Conservation (phyloP, 306 rosid genomes). For the Clitoria ternatea region DNA sequence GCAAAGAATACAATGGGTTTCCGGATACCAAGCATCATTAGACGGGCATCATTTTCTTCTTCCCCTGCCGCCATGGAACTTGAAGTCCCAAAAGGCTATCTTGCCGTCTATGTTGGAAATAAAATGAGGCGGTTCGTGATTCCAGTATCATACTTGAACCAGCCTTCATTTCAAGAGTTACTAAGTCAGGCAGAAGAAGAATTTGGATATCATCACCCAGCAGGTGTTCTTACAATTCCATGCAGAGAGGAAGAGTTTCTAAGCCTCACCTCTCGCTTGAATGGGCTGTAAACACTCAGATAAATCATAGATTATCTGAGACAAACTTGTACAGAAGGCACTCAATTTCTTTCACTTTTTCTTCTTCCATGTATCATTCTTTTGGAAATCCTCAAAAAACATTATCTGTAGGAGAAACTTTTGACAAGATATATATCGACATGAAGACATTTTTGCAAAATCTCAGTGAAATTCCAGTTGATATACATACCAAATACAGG, state of each 20-base stretch:
- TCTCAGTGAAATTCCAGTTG: neutral
- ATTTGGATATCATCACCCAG: too few relatives aligned
- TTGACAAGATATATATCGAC: neutral
- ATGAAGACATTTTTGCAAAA: neutral
- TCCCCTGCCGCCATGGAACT: neutral
- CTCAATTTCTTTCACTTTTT: neutral
- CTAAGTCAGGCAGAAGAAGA: too few relatives aligned
- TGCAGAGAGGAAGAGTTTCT: too few relatives aligned
- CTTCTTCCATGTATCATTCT: neutral
- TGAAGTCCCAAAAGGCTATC: too few relatives aligned
- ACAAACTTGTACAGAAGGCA: neutral
- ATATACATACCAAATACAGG: neutral
- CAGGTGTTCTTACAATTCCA: too few relatives aligned
- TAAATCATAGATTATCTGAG: neutral
- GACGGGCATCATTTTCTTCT: neutral
- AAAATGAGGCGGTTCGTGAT: too few relatives aligned
- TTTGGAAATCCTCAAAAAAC: neutral
- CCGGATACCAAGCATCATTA: neutral
- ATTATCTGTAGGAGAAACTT: neutral
- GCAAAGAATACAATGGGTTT: conserved; percentile 21
- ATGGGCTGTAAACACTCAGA: too few relatives aligned
- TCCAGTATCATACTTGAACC: too few relatives aligned
- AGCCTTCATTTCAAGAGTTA: too few relatives aligned
- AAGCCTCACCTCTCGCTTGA: too few relatives aligned
- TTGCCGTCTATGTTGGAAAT: too few relatives aligned